Evolutionary conservation across 345 rosid genomes (phyloP), one percentile per base, ranked within the genome.

Genomic region (Angophora floribunda): DNA sequence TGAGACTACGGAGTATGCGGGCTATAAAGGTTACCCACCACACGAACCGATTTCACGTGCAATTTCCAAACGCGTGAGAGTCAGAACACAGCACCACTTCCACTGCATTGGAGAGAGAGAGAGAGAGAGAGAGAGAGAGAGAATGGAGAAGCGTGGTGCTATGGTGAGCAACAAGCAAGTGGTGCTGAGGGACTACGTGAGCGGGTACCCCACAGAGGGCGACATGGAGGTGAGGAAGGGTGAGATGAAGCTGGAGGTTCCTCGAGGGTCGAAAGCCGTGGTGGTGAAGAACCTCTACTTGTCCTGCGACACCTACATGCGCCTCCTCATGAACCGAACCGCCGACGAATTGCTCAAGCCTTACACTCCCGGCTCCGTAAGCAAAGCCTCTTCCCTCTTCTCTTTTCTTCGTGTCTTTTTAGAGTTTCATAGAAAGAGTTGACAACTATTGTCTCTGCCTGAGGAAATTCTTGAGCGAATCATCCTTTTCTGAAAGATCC

Each of bases 141-240:
- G 65, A 14, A 26, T 24, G 59, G 52, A 32, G 82, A 45, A 36
- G 59, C 11, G 85, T 49, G 88, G 65, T 22, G 30, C 14, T 47
- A 80, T 49, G n/a, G 85, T 61, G 28, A 57, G 78, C 47, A 89
- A 91, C 82, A 90, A 90, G 89, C 93, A 90, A 52, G 89, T 90
- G 75, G 80, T 88, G 13, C 53, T 90, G 47, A 89, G 75, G 53
- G 79, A 87, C n/a, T 87, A 89, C 85, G 53, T 89, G 12, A 26
- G 8, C 36, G 87, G 89, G 16, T 45, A 45, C 36, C 90, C 87
- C 22, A 57, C 61, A 51, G 93, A 87, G 59, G 86, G 89, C 45
- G 91, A 90, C 87, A 61, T 89, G 88, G 67, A 65, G 21, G 28
- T 84, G 79, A 50, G 70, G 47, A 70, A 3, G 80, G 80, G 22